Base-by-base conservation (phyloP, 2,329 filamentous ascomycete species). In the Fusarium anthophilum region DNA sequence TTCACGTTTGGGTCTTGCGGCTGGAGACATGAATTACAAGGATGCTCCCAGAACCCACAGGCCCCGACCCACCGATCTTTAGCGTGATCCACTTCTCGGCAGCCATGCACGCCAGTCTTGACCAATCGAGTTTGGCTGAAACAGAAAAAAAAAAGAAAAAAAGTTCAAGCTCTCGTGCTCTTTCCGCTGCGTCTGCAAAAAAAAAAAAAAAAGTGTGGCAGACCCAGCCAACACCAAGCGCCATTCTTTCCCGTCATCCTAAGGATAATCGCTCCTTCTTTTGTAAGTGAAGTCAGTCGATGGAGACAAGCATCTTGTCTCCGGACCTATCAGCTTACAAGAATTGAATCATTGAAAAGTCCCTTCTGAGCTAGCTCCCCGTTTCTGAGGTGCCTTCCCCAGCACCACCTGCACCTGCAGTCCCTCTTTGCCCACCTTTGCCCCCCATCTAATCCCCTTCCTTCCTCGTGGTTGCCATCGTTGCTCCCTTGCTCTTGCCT, bases 161-260 rank as follows among this genome's bases (percentile, higher is more conserved):
- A 82, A 80, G 77, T 81, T 77, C 79, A 63, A 82, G 80, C 80
- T 82, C 80, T 81, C 74, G 80, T 81, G 80, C 79, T 77, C 73
- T 79, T 78, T 77, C 73, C 73, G 45, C 24, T 53, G 30, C 30
- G 30, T 51, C 48, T 56, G 58, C 57, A 51, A 53, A 38, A 59
- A 73, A 53, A 57, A 37, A 38, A 55, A 54, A 58, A 38, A 57
- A 38, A 43, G 63, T 73, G 62, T 71, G 62, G 56, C 55, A 71
- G 67, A 50, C 63, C 28, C 18, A 54, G 37, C 18, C 15, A 58
- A 35, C 41, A 50, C 44, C 57, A 69, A 73, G 63, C 63, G 55
- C 57, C 39, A 55, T 53, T 68, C 57, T 56, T 44, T 53, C 47
- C 57, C 61, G 67, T 66, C 60, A 70, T 66, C 47, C 58, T 59